Base-by-base conservation (phyloP, 73 alveolate species). In the Blepharisma japonicum region DNA sequence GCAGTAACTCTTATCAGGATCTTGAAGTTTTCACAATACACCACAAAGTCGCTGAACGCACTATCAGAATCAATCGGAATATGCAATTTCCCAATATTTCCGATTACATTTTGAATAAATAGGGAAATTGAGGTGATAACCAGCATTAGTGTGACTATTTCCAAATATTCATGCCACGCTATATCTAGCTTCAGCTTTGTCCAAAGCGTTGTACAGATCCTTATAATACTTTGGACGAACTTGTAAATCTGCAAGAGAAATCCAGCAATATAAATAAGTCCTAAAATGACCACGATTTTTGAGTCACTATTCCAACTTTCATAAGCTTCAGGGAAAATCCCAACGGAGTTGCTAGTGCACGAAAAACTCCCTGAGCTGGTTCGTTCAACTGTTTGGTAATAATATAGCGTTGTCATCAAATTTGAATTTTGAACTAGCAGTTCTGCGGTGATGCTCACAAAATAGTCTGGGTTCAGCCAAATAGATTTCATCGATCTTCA, bases 121-220 rank as follows among this genome's bases (percentile, higher is more conserved):
- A 61, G 46, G 23, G 23, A 14, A 2, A 61, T 8, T 1, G 74
- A 61, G 14, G 23, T 25, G 2, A 61, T n/a, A 9, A 39, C 14
- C 2, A 61, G 47, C 11, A 61, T 1, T 20, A 61, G 47, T 61
- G 74, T 14, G 4, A 14, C 11, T 8, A 61, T 61, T 61, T 61
- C 74, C 14, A 61, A 14, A 61, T 61, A 61, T 48, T 61, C 74
- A 61, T 61, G 74, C 74, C 74, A 61, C 1, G 23, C 74, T 18
- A 61, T n/a, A 39, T 61, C 74, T 14, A 61, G 74, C 5, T 61
- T 61, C 23, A 8, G 39, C 23, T 61, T 61, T 8, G 23, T 61
- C 18, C 14, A 61, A 61, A 61, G 74, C 18, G 74, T 61, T 61
- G 14, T 61, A 48, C 74, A 61, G 38, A 39, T 61, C 47, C 74